A percentile compares a stretch with the other conserved stretches of the same genome.
Evolutionary conservation across 2,329 filamentous ascomycete species (phyloP).

Genomic region (Fusarium fujikuroi): DNA sequence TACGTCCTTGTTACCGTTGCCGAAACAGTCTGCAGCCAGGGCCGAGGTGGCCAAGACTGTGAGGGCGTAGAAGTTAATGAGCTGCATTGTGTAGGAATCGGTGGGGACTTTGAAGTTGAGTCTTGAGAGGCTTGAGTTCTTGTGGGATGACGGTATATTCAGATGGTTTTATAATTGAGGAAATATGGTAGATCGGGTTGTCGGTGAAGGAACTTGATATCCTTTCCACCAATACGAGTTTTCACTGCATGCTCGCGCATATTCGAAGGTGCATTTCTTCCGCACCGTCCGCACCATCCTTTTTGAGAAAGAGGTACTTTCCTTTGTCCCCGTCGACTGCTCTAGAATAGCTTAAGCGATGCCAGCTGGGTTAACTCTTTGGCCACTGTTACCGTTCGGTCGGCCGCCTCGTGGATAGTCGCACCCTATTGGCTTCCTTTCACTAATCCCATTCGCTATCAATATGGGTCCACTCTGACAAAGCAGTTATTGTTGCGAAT

Average conservation of each 20-base stretch:
- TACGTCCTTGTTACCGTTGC: background rate
- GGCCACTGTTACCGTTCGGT: background rate
- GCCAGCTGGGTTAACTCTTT: background rate
- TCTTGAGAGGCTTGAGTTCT: fast-evolving
- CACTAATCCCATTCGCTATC: too few species aligned
- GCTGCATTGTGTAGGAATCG: background rate
- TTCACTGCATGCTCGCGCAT: too few species aligned
- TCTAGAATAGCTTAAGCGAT: background rate
- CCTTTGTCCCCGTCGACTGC: background rate
- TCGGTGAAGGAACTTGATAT: background rate
- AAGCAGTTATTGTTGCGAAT: too few species aligned
- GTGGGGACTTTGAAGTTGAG: too few species aligned
- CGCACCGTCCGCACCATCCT: background rate
- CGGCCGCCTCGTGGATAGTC: background rate
- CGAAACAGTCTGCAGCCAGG: constrained; percentile 22
- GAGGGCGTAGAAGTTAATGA: constrained; percentile 17
- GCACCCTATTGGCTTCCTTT: too few species aligned
- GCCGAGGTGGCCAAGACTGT: background rate
- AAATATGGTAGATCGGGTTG: fast-evolving
- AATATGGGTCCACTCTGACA: too few species aligned
- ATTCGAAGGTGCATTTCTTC: background rate
- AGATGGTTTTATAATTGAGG: fast-evolving
- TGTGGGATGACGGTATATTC: fast-evolving
- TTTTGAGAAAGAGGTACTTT: background rate
- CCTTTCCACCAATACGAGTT: fast-evolving